Evolutionary conservation across 2,329 filamentous ascomycete genomes (phyloP).

Genomic region (Colletotrichum sp.): DNA sequence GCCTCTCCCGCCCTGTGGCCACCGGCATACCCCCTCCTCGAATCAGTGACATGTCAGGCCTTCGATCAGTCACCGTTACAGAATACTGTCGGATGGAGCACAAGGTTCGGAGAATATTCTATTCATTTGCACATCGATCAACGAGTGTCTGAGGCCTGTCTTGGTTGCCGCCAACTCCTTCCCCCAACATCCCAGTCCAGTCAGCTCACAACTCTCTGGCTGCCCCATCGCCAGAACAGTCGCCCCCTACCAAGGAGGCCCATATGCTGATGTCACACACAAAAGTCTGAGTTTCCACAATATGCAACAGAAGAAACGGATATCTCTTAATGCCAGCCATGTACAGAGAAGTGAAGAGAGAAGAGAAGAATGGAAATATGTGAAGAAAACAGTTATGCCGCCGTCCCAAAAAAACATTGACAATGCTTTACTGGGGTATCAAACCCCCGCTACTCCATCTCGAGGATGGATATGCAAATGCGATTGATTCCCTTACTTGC

Average conservation of each 20-base stretch:
- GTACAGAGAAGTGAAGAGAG: not conserved
- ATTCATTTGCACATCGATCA: not conserved
- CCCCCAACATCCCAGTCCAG: not conserved
- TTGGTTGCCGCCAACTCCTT: not conserved
- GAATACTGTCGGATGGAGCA: not conserved
- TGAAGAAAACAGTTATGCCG: not conserved
- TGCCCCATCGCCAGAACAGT: not conserved
- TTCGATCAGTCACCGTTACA: not conserved
- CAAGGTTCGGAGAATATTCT: not conserved
- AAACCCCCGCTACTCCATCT: not conserved
- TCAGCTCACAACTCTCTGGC: not conserved
- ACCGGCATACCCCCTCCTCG: not conserved
- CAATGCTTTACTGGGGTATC: not conserved
- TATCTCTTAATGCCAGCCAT: not conserved
- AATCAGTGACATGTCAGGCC: not conserved
- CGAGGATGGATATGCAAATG: not conserved
- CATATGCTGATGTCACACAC: not conserved
- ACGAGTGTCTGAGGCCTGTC: not conserved
- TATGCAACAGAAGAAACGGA: not conserved
- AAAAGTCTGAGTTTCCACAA: not conserved
- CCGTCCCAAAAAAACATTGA: not conserved
- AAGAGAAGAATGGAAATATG: not conserved
- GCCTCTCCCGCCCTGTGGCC: not conserved
- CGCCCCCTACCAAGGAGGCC: not conserved
- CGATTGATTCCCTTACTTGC: constrained; percentile 3